Conservation (phyloP, 1,139 yeast species). For the Meyerozyma athensensis region DNA sequence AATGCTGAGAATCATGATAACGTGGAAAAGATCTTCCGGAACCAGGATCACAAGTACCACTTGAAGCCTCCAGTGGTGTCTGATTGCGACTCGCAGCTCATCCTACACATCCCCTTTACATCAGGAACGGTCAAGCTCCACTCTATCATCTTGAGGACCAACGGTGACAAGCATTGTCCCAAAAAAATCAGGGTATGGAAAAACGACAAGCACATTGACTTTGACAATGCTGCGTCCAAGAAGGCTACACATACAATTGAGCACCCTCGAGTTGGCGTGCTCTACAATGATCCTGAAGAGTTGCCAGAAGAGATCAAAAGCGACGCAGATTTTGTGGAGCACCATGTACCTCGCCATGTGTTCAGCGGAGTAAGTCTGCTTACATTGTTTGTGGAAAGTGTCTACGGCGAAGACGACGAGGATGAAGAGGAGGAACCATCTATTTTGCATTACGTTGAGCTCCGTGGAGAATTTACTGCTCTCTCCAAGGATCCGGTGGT, state of each 20-base stretch:
- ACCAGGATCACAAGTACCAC: conserved; percentile 35
- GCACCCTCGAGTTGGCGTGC: conserved; percentile 61
- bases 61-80: conserved; percentile 53
- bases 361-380: conserved; percentile 70
- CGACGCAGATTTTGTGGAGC: conserved; percentile 70
- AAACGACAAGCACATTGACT: conserved; percentile 66
- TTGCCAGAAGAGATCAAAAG: conserved; percentile 26
- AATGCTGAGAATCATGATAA: conserved; percentile 56
- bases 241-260: conserved; percentile 50
- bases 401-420: conserved; percentile 36
- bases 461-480: conserved; percentile 74
- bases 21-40: conserved; percentile 48
- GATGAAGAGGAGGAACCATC: conserved; percentile 58
- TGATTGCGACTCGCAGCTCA: conserved; percentile 79
- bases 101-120: conserved; percentile 68
- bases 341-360: conserved; percentile 67
- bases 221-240: conserved; percentile 50
- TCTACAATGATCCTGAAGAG: conserved; percentile 31
- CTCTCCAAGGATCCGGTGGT: conserved; percentile 64
- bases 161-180: conserved; percentile 64
- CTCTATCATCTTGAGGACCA: conserved; percentile 66
- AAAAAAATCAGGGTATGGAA: conserved; percentile 65
- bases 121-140: conserved; percentile 70
- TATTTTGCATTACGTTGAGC: conserved; percentile 64
- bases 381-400: conserved; percentile 62